phyloP scores from a whole-genome alignment of 805 yeast genomes.

The Cyberlindnera xylosilytica region DNA sequence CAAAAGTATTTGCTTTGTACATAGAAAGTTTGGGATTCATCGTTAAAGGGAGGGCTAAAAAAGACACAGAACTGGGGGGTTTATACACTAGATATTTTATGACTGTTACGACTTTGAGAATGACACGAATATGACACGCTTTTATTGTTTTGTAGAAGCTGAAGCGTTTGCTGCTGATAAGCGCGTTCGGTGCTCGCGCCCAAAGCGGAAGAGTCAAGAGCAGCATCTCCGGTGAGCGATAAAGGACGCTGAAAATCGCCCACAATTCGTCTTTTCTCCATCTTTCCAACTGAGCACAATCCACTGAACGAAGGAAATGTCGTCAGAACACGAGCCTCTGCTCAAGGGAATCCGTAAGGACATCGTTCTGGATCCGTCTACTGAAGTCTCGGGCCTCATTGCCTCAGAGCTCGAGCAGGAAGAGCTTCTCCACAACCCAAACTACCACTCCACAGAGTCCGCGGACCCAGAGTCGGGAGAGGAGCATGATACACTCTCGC shows the following conservation, averaged over 20 bases:
- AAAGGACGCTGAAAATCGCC: no score
- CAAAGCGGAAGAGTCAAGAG: no score
- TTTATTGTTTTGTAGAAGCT: neutral
- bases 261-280: no score
- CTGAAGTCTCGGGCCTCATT: slow-evolving; percentile 32
- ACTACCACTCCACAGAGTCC: slow-evolving; percentile 14
- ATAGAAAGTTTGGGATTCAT: no score
- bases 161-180: no score
- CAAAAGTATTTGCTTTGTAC: no score
- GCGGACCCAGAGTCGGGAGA: slow-evolving; percentile 11
- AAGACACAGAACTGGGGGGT: no score
- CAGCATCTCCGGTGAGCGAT: no score
- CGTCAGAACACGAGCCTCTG: slow-evolving; percentile 20
- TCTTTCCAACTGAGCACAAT: slow-evolving; percentile 2
- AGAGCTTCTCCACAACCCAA: slow-evolving; percentile 24
- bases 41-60: no score
- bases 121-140: no score
- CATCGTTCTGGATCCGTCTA: slow-evolving; percentile 29
- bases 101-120: neutral
- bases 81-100: no score
- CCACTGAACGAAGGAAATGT: neutral
- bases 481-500: slow-evolving; percentile 7
- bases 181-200: no score
- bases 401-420: slow-evolving; percentile 32
- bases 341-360: slow-evolving; percentile 20